Base-by-base conservation (phyloP, 306 rosid species). In the Parietaria judaica region DNA sequence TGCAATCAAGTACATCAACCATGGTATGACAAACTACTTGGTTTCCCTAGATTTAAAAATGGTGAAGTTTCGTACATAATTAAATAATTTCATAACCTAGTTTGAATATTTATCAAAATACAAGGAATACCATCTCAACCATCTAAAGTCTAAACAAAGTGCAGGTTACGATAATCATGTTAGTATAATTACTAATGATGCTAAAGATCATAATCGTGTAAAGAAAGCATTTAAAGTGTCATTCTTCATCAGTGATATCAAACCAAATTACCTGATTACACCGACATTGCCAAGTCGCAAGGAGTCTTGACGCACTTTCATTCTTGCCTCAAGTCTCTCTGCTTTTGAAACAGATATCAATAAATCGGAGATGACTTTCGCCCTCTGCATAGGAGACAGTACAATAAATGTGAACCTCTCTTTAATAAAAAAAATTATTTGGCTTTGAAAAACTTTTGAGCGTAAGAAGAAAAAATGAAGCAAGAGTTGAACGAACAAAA, bases 201-300 rank as follows among this genome's bases (percentile, higher is more conserved):
- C 45, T 41, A 41, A 8, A 41, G 45, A 41, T 41, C 3, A 41
- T 8, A 41, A 41, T 23, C 31, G 45, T 5, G 45, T 41, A 41
- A 41, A 5, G 45, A 41, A 41, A 41, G 45, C 7, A 41, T 41
- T 41, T 0, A 41, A 41, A 41, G 45, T 8, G 3, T 41, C 45
- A 41, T 41, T 8, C 9, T 41, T 41, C 45, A 41, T 41, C 45
- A 38, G 61, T 66, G 13, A 7, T 14, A 59, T 23, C 15, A 37
- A 23, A 34, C 57, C 1, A 14, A 14, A 65, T 56, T 80, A 89
- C 99, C 97, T 89, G 68, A 86, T 83, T 60, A 94, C 87, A 70
- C 99, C 99, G 72, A 94, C 97, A 74, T 89, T 94, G 66, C 99
- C 99, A 17, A 94, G 94, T 74, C 99, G 84, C 80, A 94, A 73